phyloP scores from a whole-genome alignment of 2,329 filamentous ascomycete species.

The Mycosphaerella arachidis region DNA sequence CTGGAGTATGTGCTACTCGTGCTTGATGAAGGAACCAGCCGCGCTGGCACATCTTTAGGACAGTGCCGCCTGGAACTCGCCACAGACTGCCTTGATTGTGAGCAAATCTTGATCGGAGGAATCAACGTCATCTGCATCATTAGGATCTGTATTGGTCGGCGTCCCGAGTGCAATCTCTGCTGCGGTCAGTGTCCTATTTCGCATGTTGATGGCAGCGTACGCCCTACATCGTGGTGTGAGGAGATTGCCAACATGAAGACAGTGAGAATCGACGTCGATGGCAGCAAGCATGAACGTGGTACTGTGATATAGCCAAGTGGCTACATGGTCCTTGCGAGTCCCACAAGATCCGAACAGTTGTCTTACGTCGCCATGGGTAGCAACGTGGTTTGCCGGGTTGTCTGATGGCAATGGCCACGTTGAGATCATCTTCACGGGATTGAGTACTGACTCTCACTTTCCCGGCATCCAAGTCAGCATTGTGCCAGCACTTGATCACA shows the following conservation, averaged over 20 bases:
- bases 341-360: neutral
- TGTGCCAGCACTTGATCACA: neutral
- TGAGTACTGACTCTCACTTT: neutral
- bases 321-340: neutral
- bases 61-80: too few relatives aligned
- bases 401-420: neutral
- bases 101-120: too few relatives aligned
- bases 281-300: neutral
- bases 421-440: neutral
- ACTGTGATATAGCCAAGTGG: neutral
- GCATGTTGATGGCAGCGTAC: neutral
- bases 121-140: too few relatives aligned
- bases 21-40: too few relatives aligned
- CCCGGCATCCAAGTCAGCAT: neutral
- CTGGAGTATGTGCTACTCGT: too few relatives aligned
- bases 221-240: too few relatives aligned
- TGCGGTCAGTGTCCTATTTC: too few relatives aligned
- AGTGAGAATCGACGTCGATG: neutral
- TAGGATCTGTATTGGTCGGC: too few relatives aligned
- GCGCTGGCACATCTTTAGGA: too few relatives aligned
- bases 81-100: too few relatives aligned
- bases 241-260: neutral
- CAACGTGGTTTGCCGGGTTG: neutral
- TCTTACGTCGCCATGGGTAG: neutral
- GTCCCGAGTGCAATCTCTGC: too few relatives aligned